Conservation (phyloP, 2,329 filamentous ascomycete genomes). For the Atkinsonella texensis region DNA sequence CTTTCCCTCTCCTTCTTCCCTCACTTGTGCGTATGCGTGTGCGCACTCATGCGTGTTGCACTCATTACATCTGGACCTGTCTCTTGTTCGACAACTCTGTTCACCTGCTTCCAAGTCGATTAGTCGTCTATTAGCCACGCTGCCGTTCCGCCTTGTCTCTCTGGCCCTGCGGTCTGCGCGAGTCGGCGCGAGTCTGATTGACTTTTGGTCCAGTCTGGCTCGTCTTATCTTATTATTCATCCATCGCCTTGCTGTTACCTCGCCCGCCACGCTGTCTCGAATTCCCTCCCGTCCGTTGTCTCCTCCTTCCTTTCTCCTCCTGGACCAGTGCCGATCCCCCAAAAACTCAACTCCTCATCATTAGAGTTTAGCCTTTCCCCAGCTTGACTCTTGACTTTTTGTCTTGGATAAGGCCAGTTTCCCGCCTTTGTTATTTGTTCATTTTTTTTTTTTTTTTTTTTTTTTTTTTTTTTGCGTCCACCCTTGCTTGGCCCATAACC, state of each 20-base stretch:
- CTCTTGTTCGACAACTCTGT: background rate
- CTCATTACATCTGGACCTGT: too few species aligned
- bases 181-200: slow-evolving; percentile 4
- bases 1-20: background rate
- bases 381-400: background rate
- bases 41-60: background rate
- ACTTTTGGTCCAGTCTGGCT: background rate
- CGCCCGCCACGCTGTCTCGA: background rate
- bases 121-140: background rate
- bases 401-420: background rate
- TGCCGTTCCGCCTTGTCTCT: background rate
- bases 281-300: slow-evolving; percentile 4
- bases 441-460: slow-evolving; percentile 5
- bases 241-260: background rate
- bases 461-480: slow-evolving; percentile 7
- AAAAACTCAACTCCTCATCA: background rate
- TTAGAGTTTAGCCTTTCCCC: background rate
- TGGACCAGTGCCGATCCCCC: background rate
- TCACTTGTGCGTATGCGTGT: background rate
- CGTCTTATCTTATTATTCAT: background rate
- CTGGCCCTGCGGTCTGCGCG: slow-evolving; percentile 1
- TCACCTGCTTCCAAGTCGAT: background rate
- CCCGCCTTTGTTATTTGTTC: background rate
- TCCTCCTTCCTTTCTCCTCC: slow-evolving; percentile 11
- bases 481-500: too few species aligned